Evolutionary conservation across 148 eudicot species (phyloP).

Genomic region (Simmondsia chinensis): DNA sequence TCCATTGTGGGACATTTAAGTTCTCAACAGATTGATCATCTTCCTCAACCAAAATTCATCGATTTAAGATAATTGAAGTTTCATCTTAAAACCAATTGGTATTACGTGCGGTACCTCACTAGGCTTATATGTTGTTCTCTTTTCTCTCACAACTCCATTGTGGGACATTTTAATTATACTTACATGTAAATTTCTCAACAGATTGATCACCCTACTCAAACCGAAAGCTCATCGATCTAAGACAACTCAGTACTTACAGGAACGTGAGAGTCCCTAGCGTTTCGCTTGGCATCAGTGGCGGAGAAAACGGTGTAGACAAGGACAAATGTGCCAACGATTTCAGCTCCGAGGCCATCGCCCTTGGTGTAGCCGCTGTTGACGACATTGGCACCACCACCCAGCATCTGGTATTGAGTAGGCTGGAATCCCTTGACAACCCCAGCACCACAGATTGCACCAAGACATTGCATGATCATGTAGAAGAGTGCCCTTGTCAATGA

Average conservation of each 20-base stretch:
- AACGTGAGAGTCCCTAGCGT: constrained; percentile 66
- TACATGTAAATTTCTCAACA: too few relatives aligned
- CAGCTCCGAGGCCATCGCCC: constrained; percentile 66
- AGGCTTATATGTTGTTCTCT: too few relatives aligned
- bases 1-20: too few relatives aligned
- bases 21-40: too few relatives aligned
- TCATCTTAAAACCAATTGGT: too few relatives aligned
- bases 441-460: constrained; percentile 71
- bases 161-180: too few relatives aligned
- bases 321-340: constrained; percentile 62
- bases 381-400: constrained; percentile 58
- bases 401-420: constrained; percentile 16
- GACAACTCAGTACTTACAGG: constrained; percentile 46
- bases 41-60: too few relatives aligned
- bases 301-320: constrained; percentile 71
- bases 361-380: constrained; percentile 59
- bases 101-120: too few relatives aligned
- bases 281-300: constrained; percentile 71
- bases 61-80: too few relatives aligned
- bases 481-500: constrained; percentile 51
- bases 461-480: constrained; percentile 53
- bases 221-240: too few relatives aligned
- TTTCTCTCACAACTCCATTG: too few relatives aligned
- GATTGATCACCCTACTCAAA: too few relatives aligned
- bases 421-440: constrained; percentile 66